Evolutionary conservation across 164 flowering plant species (phyloP), one percentile per base, ranked within the genome.

Genomic region (Chimonanthus salicifolius): DNA sequence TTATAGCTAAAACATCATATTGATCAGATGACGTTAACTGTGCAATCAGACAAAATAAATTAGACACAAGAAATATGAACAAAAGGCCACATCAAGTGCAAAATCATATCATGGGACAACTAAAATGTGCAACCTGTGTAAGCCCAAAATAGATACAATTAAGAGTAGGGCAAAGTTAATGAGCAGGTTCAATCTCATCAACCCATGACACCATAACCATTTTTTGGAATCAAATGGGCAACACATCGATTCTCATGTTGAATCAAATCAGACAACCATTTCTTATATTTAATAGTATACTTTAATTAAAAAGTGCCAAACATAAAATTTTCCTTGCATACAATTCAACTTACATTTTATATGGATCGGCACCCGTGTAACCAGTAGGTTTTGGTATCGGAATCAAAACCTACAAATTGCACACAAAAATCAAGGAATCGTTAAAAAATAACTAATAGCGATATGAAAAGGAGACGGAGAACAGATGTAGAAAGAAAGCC

Each of bases 331-430:
- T 33, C 33, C 33, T 33, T 33, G 33, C 33, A 33, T 33, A 44
- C 18, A 58, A 62, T 60, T 68, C 50, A 47, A 2, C 94, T 83
- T 79, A 94, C 98, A 94, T 78, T 81, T 96, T 96, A 72, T 86
- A 91, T 3, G 99, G 90, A 86, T 96, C 98, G 70, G 98, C 93
- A 7, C 97, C 97, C 11, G 99, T 94, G 74, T 80, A 94, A 74
- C 98, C 99, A 15, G 85, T 80, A 10, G 99, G 99, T 78, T 88
- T 94, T 0, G 87, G 86, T 70, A 96, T 80, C 1, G 97, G 97
- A 74, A 94, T 81, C 91, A 94, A 81, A 13, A 87, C 94, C 99
- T 96, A 66, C 48, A 80, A 15, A 47, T 4, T 74, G 45, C 18
- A 51, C 15, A 51, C 46, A 72, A 69, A 70, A 71, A 65, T 9